Base-by-base conservation (phyloP, 805 yeast species). In the Metschnikowia dekortorum region DNA sequence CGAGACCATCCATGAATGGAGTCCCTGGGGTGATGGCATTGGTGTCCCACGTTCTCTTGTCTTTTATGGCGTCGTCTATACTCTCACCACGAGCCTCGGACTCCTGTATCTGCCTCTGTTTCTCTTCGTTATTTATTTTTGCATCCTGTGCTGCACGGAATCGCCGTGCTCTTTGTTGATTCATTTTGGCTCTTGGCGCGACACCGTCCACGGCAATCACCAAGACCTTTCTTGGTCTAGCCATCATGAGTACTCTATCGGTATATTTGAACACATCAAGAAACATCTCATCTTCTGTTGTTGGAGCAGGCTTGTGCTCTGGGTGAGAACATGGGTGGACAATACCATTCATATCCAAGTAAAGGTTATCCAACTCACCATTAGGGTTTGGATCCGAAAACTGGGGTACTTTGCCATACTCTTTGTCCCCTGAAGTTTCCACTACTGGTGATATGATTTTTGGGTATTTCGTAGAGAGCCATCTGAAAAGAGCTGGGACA, bases 301-400 rank as follows among this genome's bases (percentile, higher is more conserved):
- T 95, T 10, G 99, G 99, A 0, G 99, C 85, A 0, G 97, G 96
- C 58, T 85, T 85, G 58, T 92, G 87, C 63, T 92, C 99, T 0
- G 99, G 99, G 67, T 94, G 99, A 2, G 97, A 86, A 75, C 98
- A 94, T 1, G 99, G 99, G 73, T 94, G 99, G 4, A 94, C 99
- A 63, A 94, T 94, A 74, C 98, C 99, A 65, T 94, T 94, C 99
- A 94, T 94, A 70, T 94, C 99, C 55, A 94, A 74, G 64, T 94
- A 94, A 46, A 94, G 69, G 64, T 94, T 94, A 65, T 94, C 98
- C 44, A 90, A 71, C 70, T 94, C 99, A 29, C 98, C 99, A 68
- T 94, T 94, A 3, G 96, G 96, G 65, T 94, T 94, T 10, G 94
- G 85, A 47, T 82, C 80, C 18, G 81, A 63, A 65, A 87, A 90